Percentiles rank a stretch among this genome's conserved stretches.
Evolutionary conservation across 139 green algal genomes (phyloP).

Genomic region (Gonium pectorale): DNA sequence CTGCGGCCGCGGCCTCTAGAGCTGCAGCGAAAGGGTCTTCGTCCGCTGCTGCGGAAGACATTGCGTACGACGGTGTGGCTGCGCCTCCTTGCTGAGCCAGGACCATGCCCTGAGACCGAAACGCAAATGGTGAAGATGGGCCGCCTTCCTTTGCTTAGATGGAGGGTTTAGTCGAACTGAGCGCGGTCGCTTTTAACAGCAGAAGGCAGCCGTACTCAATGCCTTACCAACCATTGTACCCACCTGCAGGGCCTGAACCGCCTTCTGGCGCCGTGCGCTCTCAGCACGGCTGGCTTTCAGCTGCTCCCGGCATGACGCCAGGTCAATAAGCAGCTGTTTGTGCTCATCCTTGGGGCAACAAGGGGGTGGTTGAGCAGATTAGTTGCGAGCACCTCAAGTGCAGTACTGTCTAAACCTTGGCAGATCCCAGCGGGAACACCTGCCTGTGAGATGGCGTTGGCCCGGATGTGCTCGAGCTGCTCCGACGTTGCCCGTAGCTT

Average conservation of each 20-base stretch:
- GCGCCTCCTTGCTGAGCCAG: too few relatives aligned
- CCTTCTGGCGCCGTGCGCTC: slow-evolving; percentile 52
- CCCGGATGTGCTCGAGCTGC: slow-evolving; percentile 35
- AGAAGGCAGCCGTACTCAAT: too few relatives aligned
- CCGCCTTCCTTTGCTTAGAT: too few relatives aligned
- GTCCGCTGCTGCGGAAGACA: too few relatives aligned
- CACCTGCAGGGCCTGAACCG: slow-evolving; percentile 60
- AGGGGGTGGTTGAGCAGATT: too few relatives aligned
- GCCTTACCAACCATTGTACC: too few relatives aligned
- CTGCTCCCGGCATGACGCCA: slow-evolving; percentile 50
- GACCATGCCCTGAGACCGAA: too few relatives aligned
- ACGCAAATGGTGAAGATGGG: too few relatives aligned
- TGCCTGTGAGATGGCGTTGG: slow-evolving; percentile 8
- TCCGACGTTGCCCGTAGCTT: slow-evolving; percentile 23
- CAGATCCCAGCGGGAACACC: not conserved
- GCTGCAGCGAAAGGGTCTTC: slow-evolving; percentile 27
- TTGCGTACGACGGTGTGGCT: too few relatives aligned
- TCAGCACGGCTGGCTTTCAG: slow-evolving; percentile 57
- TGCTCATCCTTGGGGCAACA: slow-evolving; percentile 51
- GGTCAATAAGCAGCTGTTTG: slow-evolving; percentile 54
- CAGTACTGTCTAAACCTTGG: not conserved
- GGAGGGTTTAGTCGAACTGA: too few relatives aligned
- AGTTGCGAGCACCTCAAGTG: too few relatives aligned
- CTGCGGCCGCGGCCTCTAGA: slow-evolving; percentile 37
- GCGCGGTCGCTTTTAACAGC: too few relatives aligned